These are phyloP conservation scores for Xylaria cubensis DNA, from an alignment of 495 filamentous ascomycete genomes.

Conservation along the genomic window DNA sequence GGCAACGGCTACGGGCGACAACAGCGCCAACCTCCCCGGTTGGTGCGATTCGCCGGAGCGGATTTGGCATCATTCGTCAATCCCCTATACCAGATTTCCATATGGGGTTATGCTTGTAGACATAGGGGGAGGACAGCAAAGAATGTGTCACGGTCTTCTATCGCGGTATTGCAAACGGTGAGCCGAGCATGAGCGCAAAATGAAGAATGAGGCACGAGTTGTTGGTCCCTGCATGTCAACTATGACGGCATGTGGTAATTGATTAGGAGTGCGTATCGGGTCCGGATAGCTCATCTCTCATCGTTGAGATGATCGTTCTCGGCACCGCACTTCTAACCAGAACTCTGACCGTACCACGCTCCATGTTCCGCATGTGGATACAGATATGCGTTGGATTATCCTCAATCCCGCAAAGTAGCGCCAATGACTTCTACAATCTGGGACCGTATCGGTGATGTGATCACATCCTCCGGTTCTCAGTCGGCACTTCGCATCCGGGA, in stretches of 20 bases:
- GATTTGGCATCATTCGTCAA: not conserved
- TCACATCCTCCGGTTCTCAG: constrained; percentile 39
- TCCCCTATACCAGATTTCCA: not conserved
- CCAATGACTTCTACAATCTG: not conserved
- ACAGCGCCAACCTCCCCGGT: constrained; percentile 18
- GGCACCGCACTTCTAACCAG: not conserved
- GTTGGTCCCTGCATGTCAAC: not conserved
- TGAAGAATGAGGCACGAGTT: not conserved
- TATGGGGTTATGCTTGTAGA: not conserved
- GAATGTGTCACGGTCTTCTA: not conserved
- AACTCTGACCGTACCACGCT: not conserved
- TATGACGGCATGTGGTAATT: not conserved
- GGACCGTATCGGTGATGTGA: constrained; percentile 38
- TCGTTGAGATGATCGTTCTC: not conserved
- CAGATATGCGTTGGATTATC: constrained; percentile 5
- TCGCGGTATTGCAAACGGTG: not conserved
- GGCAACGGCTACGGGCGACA: not conserved
- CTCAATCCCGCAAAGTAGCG: not conserved
- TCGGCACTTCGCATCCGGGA: constrained; percentile 40
- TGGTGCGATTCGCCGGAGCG: constrained; percentile 13
- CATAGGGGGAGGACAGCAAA: not conserved
- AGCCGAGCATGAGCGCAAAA: not conserved
- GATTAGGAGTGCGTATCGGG: not conserved
- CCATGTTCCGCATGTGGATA: not conserved
- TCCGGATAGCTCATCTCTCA: not conserved